phyloP scores from a whole-genome alignment of 1,284 basidiomycete genomes.

The Tilletia setariae region DNA sequence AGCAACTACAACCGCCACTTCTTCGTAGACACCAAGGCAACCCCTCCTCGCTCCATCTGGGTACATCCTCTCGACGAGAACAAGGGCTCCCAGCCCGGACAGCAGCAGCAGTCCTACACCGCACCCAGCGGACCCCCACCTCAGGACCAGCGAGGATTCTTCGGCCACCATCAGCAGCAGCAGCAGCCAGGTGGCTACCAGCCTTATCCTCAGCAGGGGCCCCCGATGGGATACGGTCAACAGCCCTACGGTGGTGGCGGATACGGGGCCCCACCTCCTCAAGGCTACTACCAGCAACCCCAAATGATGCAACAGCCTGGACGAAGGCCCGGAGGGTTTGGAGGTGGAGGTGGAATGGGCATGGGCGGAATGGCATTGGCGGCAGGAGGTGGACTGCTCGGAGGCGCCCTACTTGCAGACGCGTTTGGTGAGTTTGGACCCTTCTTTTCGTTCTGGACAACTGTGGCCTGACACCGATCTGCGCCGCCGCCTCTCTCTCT shows the following conservation, averaged over 20 bases:
- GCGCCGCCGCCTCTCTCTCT: not conserved
- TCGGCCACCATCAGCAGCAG: slow-evolving; percentile 14
- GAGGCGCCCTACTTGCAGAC: slow-evolving; percentile 19
- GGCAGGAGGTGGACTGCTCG: slow-evolving; percentile 37
- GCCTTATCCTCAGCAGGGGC: slow-evolving; percentile 13
- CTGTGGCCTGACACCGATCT: not conserved
- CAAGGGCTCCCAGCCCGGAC: slow-evolving; percentile 15
- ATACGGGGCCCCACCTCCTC: not conserved
- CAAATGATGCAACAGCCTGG: slow-evolving; percentile 16
- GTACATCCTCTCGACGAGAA: slow-evolving; percentile 43
- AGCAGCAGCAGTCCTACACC: slow-evolving; percentile 23
- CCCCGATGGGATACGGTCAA: slow-evolving; percentile 22
- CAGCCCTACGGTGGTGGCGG: slow-evolving; percentile 19
- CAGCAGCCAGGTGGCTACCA: slow-evolving; percentile 24
- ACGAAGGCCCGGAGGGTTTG: slow-evolving; percentile 13
- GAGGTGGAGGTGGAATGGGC: slow-evolving; percentile 25
- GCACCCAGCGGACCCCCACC: slow-evolving; percentile 37
- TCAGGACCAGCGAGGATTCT: slow-evolving; percentile 28
- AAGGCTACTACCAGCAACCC: slow-evolving; percentile 26
- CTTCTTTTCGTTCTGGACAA: not conserved
- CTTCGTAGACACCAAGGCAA: slow-evolving; percentile 48
- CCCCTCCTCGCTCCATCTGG: slow-evolving; percentile 50
- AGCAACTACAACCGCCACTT: slow-evolving; percentile 49
- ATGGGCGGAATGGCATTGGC: slow-evolving; percentile 33
- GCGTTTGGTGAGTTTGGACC: slow-evolving; percentile 20